Evolutionary conservation across 495 filamentous ascomycete species (phyloP), one percentile per base, ranked within the genome.

Genomic region (Pyrenula massariospora): DNA sequence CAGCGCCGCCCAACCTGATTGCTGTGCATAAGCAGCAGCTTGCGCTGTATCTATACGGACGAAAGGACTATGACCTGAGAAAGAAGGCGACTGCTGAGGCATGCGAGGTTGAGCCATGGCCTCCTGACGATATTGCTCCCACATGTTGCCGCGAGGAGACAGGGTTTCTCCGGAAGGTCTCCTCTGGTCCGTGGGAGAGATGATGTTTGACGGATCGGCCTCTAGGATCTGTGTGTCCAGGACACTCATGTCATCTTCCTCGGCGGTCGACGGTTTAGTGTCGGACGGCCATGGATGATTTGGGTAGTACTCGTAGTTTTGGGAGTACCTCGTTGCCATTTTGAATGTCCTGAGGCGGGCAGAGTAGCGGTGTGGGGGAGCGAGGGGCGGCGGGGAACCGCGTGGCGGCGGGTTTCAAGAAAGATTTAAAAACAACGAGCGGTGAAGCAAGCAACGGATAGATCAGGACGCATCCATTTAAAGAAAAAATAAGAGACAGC

Each of bases 191-290:
- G 84, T 78, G 59, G 81, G 86, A 84, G 70, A 89, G 81, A 60
- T 87, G 84, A 61, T 89, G 73, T 31, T 83, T 81, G 15, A 81
- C 65, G 76, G 79, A 60, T 64, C 71, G 65, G 72, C 76, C 68
- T 91, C 88, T 59, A 92, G 79, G 66, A 91, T 91, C 73, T 87
- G 85, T 50, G 92, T 87, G 71, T 94, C 89, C 60, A 94, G 74
- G 68, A 91, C 85, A 67, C 80, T 86, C 69, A 81, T 79, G 65
- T 89, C 86, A 71, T 92, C 88, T 58, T 91, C 88, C 59, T 91
- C 87, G 59, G 85, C 80, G 73, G 75, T 84, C 60, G 81, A 78
- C 53, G 79, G 75, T 56, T 62, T 77, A 54, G 84, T 77, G 63
- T 87, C 82, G 68, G 87, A 73, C 31, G 81, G 72, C 62, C 84